Evolutionary conservation across 192 early-diverging fungal genomes (phyloP), one percentile per base, ranked within the genome.

Genomic region (Radiomyces spectabilis): DNA sequence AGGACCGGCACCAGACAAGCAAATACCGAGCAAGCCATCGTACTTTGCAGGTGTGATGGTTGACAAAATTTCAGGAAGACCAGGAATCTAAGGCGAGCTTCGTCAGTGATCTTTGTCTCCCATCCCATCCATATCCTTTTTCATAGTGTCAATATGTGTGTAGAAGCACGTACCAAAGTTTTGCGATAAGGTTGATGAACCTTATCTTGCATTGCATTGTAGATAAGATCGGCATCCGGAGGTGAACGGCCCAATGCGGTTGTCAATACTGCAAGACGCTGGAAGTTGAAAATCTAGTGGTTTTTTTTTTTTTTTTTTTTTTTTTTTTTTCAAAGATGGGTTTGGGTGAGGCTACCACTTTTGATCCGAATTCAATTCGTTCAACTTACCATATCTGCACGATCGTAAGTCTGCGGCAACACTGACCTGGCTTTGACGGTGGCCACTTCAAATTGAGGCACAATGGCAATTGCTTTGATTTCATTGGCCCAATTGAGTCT

Each of bases 101-200:
- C 13, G 22, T 10, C 19, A 50, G 26, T 26, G 22, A 13, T 26
- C 30, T n/a, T 24, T 31, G 13, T 27, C 2, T 16, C 7, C 19
- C 8, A 22, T 22, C 18, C 9, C 24, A 33, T 58, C 26, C 4
- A 27, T 51, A 30, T 48, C 31, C 40, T 27, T 15, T n/a, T n/a
- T n/a, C n/a, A n/a, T n/a, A n/a, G n/a, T n/a, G n/a, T n/a, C n/a
- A n/a, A 25, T 19, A 35, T 25, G 19, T 39, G 15, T 15, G 19
- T 22, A 15, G 29, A 26, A 15, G 4, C 24, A 53, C 55, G 46
- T 66, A 99, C 86, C 65, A 99, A 74, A 63, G 91, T 83, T 59
- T 85, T 87, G 31, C 97, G 77, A 72, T 99, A 96, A 5, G 86
- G 86, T 71, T 99, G 97, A 67, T 99, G 97, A n/a, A 98, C 71